Evolutionary conservation across 345 rosid genomes (phyloP), one percentile per base, ranked within the genome.

Genomic region (Sapria himalayana): DNA sequence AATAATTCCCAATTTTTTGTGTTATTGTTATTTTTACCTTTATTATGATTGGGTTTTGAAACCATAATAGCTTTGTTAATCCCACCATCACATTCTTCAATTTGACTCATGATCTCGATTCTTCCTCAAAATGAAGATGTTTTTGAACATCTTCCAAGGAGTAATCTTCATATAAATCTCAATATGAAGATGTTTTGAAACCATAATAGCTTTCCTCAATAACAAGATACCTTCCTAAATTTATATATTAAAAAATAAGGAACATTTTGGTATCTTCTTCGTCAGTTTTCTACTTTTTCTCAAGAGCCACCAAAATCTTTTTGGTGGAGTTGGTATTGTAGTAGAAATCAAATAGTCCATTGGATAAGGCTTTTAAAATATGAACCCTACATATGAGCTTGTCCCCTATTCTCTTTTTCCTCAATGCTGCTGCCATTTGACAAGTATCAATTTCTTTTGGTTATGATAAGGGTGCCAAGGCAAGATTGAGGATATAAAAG

Each of bases 201-300:
- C n/a, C n/a, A n/a, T n/a, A n/a, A n/a, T n/a, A n/a, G n/a, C n/a
- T n/a, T n/a, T n/a, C n/a, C n/a, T n/a, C 2, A 2, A 2, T 7
- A 22, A 12, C 34, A 34, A 1, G 42, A n/a, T 7, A 41, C 6
- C 9, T 42, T 42, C 11, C 16, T 9, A 46, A 34, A 9, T 33
- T 33, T 33, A 46, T 21, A 46, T 46, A 41, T 22, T 12, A 40
- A 5, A 50, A 22, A 9, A 9, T 17, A 0, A 41, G 12, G 25
- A 15, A 50, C 17, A 40, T 33, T 1, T 41, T 1, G 0, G 8
- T 17, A 19, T 12, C 50, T 36, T 36, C 1, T 4, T 29, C 38
- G 2, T 37, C 12, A 0, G 0, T 11, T 0, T 12, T 37, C 2
- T 21, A 21, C 12, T 37, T 37, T 1, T 35, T 43, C 24, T 37